Evolutionary conservation across 495 filamentous ascomycete genomes (phyloP).

Genomic region (Echria macrotheca): DNA sequence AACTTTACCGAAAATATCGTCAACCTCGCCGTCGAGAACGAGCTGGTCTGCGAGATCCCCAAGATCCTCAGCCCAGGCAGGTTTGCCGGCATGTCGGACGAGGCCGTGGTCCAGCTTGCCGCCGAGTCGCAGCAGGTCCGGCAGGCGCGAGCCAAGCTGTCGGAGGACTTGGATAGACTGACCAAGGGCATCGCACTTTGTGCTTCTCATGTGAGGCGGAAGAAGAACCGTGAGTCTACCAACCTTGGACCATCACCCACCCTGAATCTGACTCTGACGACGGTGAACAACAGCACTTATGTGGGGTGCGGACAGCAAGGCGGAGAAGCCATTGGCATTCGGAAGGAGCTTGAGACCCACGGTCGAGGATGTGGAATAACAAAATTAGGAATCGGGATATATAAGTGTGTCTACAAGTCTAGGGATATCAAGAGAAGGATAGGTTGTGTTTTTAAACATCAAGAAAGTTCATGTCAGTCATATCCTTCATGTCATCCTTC

Average conservation of each 20-base stretch:
- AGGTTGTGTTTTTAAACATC: too few species aligned
- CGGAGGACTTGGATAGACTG: neutral
- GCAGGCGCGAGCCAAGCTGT: neutral
- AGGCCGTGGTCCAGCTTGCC: constrained; percentile 14
- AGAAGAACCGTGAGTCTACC: neutral
- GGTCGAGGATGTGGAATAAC: neutral
- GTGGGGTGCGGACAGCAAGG: neutral
- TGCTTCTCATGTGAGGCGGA: neutral
- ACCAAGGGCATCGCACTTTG: neutral
- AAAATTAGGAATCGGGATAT: too few species aligned
- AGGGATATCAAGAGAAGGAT: too few species aligned
- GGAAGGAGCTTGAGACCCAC: neutral
- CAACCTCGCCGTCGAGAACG: constrained; percentile 24
- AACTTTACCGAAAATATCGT: constrained; percentile 26
- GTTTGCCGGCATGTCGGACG: constrained; percentile 17
- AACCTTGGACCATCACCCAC: neutral
- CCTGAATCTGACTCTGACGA: neutral
- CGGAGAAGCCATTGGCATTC: neutral
- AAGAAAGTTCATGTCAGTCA: too few species aligned
- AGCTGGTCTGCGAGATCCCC: constrained; percentile 25
- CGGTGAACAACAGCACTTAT: neutral
- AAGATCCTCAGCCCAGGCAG: constrained; percentile 15
- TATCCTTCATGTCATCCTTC: too few species aligned
- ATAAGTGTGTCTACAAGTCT: too few species aligned
- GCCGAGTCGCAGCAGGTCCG: constrained; percentile 16